Evolutionary conservation across 176 grass and related monocot genomes (phyloP), one percentile per base, ranked within the genome.

Genomic region (Aegilops tauschii): DNA sequence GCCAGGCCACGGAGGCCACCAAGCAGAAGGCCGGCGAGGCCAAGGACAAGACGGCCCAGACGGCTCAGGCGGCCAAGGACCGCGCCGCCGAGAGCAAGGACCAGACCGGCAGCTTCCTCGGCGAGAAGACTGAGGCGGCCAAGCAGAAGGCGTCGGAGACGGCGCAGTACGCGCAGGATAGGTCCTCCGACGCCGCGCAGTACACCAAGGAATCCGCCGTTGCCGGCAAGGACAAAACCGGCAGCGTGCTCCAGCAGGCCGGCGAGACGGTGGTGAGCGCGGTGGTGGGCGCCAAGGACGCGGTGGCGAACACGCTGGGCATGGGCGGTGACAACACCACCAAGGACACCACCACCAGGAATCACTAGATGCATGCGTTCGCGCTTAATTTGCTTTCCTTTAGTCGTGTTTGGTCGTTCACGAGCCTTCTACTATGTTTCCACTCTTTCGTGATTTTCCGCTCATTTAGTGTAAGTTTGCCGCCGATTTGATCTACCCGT

Each of bases 251-350:
- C 49, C 88, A 91, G 36, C 90, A 97, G 94, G 89, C 89, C 8
- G 65, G 84, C 0, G 91, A 96, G 61, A 85, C 89, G 65, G 89
- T 91, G 66, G 91, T 82, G 88, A 87, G 11, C 65, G 92, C 73
- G 18, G 95, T 86, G 14, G 82, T 65, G 3, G 92, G 92, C 20
- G 86, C 92, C 27, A 91, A 88, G 83, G 92, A 94, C 36, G 83
- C 93, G 5, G 92, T 94, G 36, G 83, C 76, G 66, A 93, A 27
- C 84, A 91, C 90, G 17, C 77, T 93, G 35, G 95, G 95, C 8
- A 84, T 95, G 90, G 70, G 77, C 25, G 90, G 61, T 0, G 80
- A 91, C 18, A 65, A 56, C 21, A 7, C 54, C 63, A 61, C 69
- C 39, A 42, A 10, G 9, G 39, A 42, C 62, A 65, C n/a, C 12